Evolutionary conservation across 768 basidiomycete species (phyloP), one percentile per base, ranked within the genome.

Genomic region (Paxillus ammoniavirescens): DNA sequence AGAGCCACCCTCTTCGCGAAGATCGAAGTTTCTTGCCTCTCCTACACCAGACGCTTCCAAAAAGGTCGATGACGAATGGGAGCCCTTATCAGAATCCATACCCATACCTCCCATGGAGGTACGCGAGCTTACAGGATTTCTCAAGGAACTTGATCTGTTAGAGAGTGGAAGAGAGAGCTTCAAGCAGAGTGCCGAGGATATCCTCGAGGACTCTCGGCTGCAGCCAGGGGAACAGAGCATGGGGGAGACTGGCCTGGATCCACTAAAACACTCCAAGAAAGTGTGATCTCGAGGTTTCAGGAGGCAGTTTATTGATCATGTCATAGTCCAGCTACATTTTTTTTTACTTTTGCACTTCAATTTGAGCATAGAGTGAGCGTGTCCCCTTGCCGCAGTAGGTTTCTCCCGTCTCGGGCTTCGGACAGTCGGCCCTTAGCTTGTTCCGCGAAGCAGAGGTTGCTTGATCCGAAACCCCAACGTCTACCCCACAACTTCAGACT

Each of bases 1-100:
- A 17, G 28, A 30, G 8, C 17, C 36, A 35, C n/a, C 21, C 15
- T 13, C 44, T 47, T 42, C 23, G 23, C 45, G n/a, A 35, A 37
- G 31, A 4, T 12, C 14, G 40, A 47, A 47, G 15, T 31, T 23
- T 13, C 10, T 15, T 17, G 4, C 26, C 15, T 26, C 21, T 43
- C 3, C 13, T 15, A 15, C 23, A 28, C 26, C 21, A 14, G 18
- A 31, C 8, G 8, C 38, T n/a, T 10, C 33, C 38, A 53, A 42
- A 28, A 42, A 14, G 23, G 21, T 17, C 1, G 26, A 30, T 23
- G 47, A 49, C 2, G 64, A 50, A 0, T 68, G 67, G 67, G 64
- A 68, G 15, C 66, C 67, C 2, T 54, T 68, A 54, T 57, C 66
- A n/a, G 57, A 63, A 8, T 51, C 54, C 13, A 35, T 44, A 28